Evolutionary conservation across 139 green algal species (phyloP), one percentile per base, ranked within the genome.

Genomic region (Chlorella vulgaris): DNA sequence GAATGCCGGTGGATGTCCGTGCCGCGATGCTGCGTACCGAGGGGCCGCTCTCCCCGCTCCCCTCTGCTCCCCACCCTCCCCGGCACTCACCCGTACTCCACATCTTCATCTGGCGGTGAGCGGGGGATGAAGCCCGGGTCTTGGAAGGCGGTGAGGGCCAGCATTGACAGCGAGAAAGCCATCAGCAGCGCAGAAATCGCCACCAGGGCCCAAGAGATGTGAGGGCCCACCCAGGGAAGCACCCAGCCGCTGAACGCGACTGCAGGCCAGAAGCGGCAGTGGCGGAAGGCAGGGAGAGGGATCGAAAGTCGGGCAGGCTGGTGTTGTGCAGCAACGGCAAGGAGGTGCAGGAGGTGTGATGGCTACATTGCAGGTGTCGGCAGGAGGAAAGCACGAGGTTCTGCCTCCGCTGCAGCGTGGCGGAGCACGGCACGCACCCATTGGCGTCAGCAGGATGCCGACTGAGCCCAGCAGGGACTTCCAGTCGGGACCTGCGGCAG

Each of bases 71-170:
- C 60, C 60, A 33, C 28, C 13, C 28, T 31, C 63, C 63, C 60
- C 60, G 7, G n/a, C 61, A 69, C 88, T 8, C 53, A 76, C 36
- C 91, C 85, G 81, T 88, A 93, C 75, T 97, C 93, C 26, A 92
- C 84, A 40, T 97, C 93, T 2, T 84, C 86, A 50, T 92, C 82
- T 2, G n/a, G 51, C 7, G 68, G 73, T 47, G 94, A 89, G 7
- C 96, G 86, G 1, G 94, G 95, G 40, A 98, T 89, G 71, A 99
- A 95, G 8, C 96, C 96, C 0, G 96, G 96, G 76, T 99, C 96
- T 3, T 88, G 85, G 79, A 92, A 91, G 1, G 91, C 91, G 8
- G 96, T 98, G 58, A 91, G 73, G 38, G 90, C 86, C 50, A 98
- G 85, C 73, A 91, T 92, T 58, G 78, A 50, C 0, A 95, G 18